phyloP scores from a whole-genome alignment of 2,329 filamentous ascomycete species.

The Trichoderma guizhouense region DNA sequence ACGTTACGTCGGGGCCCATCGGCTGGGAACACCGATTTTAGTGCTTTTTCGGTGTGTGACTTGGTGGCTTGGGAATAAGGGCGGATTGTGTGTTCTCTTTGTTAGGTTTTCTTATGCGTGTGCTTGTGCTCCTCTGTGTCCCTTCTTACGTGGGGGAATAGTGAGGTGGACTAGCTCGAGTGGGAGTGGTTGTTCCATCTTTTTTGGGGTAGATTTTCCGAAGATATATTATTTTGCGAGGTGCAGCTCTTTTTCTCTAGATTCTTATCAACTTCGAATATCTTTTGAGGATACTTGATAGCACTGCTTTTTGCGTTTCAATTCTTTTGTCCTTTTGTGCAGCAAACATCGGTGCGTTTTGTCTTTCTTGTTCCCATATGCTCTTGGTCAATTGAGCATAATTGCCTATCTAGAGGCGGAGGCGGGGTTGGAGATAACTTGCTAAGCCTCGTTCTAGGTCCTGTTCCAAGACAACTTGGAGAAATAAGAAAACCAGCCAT shows the following conservation, averaged over 20 bases:
- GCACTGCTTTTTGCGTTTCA: background rate
- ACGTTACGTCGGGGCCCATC: slow-evolving; percentile 9
- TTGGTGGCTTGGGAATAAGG: background rate
- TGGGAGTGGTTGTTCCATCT: background rate
- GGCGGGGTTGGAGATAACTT: background rate
- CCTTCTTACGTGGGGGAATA: background rate
- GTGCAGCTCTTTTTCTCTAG: background rate
- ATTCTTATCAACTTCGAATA: background rate
- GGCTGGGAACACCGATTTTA: background rate
- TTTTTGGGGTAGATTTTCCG: background rate
- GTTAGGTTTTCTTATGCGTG: background rate
- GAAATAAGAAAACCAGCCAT: slow-evolving; percentile 27
- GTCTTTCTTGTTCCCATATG: background rate
- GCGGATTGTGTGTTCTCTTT: background rate
- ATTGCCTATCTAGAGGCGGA: background rate
- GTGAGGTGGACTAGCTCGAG: background rate
- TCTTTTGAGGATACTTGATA: background rate
- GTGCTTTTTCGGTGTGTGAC: background rate
- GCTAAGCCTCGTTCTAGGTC: background rate
- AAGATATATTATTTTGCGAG: background rate
- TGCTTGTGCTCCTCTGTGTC: background rate
- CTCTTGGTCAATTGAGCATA: background rate
- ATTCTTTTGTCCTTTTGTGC: background rate
- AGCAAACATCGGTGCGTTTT: background rate
- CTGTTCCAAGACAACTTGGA: background rate